Evolutionary conservation across 2,329 filamentous ascomycete genomes (phyloP).

Genomic region (Trichophyton mentagrophytes): DNA sequence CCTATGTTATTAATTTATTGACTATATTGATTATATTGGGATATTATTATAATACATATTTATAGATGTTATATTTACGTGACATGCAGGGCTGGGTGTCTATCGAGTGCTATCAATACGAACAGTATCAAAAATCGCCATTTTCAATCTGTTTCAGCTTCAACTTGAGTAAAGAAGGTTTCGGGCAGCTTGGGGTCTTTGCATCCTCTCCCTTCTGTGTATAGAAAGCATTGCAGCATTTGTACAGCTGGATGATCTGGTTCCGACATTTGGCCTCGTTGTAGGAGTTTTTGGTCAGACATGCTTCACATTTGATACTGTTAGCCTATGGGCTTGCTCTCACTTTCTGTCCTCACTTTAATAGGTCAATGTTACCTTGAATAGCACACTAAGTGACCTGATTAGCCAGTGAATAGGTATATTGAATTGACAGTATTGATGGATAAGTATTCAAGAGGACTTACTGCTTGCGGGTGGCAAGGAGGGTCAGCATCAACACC

Average conservation of each 20-base stretch:
- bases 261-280: constrained; percentile 70
- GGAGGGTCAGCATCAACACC: constrained; percentile 50
- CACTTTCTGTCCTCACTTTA: neutral
- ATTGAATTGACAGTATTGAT: neutral
- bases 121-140: neutral
- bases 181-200: constrained; percentile 71
- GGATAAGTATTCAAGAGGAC: constrained; percentile 26
- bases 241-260: constrained; percentile 74
- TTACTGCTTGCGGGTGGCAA: constrained; percentile 72
- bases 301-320: constrained; percentile 44
- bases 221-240: constrained; percentile 88
- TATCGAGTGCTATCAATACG: neutral
- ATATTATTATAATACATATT: neutral
- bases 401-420: neutral
- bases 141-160: constrained; percentile 60
- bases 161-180: constrained; percentile 61
- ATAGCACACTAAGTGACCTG: constrained; percentile 59
- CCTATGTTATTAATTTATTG: constrained; percentile 18
- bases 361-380: constrained; percentile 48
- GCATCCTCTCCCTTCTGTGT: constrained; percentile 62
- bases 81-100: neutral
- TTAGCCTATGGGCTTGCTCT: neutral
- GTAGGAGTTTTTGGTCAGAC: constrained; percentile 70
- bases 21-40: too few relatives aligned
- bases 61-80: neutral